Base-by-base conservation (phyloP, 352 stramenopile genomes). In the Thalassiosira exigua region DNA sequence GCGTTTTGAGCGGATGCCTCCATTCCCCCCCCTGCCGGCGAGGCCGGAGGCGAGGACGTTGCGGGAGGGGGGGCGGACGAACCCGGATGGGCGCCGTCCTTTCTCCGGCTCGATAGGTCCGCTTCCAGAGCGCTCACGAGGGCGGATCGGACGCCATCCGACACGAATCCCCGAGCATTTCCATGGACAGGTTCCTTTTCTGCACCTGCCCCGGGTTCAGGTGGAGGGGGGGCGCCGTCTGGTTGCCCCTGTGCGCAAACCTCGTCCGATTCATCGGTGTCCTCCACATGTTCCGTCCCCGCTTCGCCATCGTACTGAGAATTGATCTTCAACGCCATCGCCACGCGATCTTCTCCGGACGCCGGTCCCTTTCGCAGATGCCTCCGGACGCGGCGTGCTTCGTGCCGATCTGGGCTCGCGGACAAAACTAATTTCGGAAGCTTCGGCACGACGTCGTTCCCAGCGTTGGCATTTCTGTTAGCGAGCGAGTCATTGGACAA, bases 341-440 rank as follows among this genome's bases (percentile, higher is more conserved):
- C 39, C 27, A 46, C 24, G 27, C 17, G 14, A 29, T 48, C 56
- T 62, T 53, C 22, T 32, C n/a, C 42, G 30, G 29, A 27, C 14
- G 1, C 46, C 7, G 27, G 32, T 22, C 32, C 29, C 21, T 64
- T 61, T 68, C 52, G 19, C 41, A 71, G 26, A 29, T 70, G 27
- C 22, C 56, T 56, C 33, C 62, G 41, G 30, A 51, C 33, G 12
- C 57, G 33, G 12, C 65, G 58, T 27, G 66, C 42, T 3, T 64
- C 39, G 52, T 73, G 61, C 17, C 66, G 52, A 39, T 68, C 36
- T 17, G 46, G 21, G 12, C 54, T 39, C 9, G 36, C 36, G 24
- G 51, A 41, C 14, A 51, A 11, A 5, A 64, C 30, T 0, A 61
- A n/a, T 21, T 41, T 24, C 12, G 53, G 19, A 44, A 19, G 53